Evolutionary conservation across 225 moss, liverwort and hornwort species (phyloP), one percentile per base, ranked within the genome.

Genomic region (Ulota crispa): DNA sequence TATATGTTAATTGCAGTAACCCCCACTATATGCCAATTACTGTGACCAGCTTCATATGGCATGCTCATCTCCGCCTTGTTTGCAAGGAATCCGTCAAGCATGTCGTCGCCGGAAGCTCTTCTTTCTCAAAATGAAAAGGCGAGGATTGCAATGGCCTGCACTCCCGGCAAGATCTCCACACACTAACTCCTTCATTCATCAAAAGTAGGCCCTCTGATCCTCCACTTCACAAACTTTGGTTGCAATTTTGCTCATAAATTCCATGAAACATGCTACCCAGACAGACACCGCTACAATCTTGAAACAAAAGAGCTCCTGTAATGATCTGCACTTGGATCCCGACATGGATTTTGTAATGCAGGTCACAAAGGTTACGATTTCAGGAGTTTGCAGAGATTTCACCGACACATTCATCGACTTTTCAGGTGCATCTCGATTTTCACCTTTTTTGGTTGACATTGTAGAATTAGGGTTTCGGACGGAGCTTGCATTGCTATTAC

Each of bases 401-500:
- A 6, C 82, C 27, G n/a, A 85, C 62, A 36, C 59, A 30, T 59
- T 80, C 23, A 15, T n/a, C 19, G 0, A 8, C 10, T 52, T 78
- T 75, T 28, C 86, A 86, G 86, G 86, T 88, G 20, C 54, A 53
- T 57, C 21, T 76, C 24, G 30, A 64, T 34, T 70, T 62, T 56
- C 68, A 43, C 18, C 30, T 63, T 69, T 28, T 62, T 9, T 16
- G 21, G 12, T 27, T 26, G 16, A 26, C 41, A 34, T 76, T 63
- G 41, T 64, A 14, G 8, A 26, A 55, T 80, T 68, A 64, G 80
- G 75, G 81, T 73, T 64, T 80, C 2, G 37, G 4, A 21, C 6
- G 42, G 42, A 23, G 31, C 41, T 16, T 45, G 37, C 45, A 21
- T 9, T 55, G 56, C 16, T 23, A 31, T 27, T 37, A 15, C 68